Evolutionary conservation across 108 stramenopile genomes (phyloP).

Genomic region (Conticribra guillardii): DNA sequence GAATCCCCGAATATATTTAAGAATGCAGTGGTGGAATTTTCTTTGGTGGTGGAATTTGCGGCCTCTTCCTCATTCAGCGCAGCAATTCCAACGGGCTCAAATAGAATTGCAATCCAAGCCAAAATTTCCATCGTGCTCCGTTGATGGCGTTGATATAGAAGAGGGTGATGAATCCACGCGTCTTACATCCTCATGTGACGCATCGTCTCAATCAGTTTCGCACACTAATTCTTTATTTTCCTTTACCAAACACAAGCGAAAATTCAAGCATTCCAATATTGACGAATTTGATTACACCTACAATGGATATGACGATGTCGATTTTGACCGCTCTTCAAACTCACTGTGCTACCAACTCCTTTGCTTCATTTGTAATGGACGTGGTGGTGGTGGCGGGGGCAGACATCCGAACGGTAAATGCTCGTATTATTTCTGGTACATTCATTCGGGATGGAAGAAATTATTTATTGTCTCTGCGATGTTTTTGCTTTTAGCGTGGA

Average conservation of each 20-base stretch:
- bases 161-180: constrained; percentile 3
- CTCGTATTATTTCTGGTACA: neutral
- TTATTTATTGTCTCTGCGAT: constrained; percentile 20
- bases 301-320: constrained; percentile 27
- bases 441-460: constrained; percentile 35
- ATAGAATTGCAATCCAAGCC: too few species aligned
- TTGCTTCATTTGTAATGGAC: neutral
- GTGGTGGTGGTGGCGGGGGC: neutral
- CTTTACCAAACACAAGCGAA: neutral
- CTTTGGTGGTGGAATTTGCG: constrained; percentile 7
- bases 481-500: constrained; percentile 30
- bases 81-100: too few species aligned
- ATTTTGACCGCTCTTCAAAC: constrained; percentile 31
- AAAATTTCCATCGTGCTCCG: too few species aligned
- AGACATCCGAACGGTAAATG: neutral
- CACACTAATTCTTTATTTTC: neutral
- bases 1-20: neutral
- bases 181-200: constrained; percentile 7
- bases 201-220: neutral
- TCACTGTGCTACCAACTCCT: constrained; percentile 2
- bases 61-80: neutral
- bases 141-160: too few species aligned
- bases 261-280: neutral
- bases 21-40: neutral
- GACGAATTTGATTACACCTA: constrained; percentile 11